These are phyloP conservation scores for Lentinula raphanica DNA, from an alignment of 768 basidiomycete species.

Conservation along the genomic window DNA sequence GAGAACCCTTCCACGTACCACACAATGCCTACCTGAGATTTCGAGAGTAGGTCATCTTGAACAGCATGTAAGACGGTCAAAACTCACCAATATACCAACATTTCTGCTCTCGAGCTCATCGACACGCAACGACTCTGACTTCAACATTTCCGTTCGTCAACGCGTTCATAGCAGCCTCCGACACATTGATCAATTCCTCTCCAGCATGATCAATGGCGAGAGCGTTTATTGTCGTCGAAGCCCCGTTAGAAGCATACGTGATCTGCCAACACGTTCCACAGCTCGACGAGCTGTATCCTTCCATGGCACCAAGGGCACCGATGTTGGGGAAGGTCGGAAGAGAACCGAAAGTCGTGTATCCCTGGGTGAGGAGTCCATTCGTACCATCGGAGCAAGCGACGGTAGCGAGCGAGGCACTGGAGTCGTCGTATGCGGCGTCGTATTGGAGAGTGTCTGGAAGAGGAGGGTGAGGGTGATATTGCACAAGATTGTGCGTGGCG, in stretches of 20 bases:
- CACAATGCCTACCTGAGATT: background rate
- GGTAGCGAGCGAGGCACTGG: conserved; percentile 29
- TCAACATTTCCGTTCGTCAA: conserved; percentile 45
- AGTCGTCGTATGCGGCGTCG: conserved; percentile 48
- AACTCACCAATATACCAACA: background rate
- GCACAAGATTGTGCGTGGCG: too few species aligned
- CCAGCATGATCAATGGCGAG: conserved; percentile 32
- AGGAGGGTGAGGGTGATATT: too few species aligned
- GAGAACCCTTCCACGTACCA: background rate
- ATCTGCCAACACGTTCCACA: conserved; percentile 43
- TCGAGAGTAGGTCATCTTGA: background rate
- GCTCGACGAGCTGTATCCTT: conserved; percentile 28
- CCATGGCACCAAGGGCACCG: conserved; percentile 36
- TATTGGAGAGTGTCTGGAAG: conserved; percentile 32
- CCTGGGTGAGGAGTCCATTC: conserved; percentile 28
- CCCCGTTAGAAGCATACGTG: conserved; percentile 21
- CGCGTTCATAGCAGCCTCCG: conserved; percentile 47
- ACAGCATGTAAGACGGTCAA: background rate
- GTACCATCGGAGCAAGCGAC: conserved; percentile 41
- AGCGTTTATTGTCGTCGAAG: conserved; percentile 22
- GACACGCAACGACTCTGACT: too few species aligned
- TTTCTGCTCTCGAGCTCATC: too few species aligned
- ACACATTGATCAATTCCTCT: conserved; percentile 40
- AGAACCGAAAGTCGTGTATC: conserved; percentile 43
- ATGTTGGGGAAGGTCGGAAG: conserved; percentile 58